Evolutionary conservation across 768 basidiomycete genomes (phyloP).

Genomic region (Lanmaoa pseudosensibilis): DNA sequence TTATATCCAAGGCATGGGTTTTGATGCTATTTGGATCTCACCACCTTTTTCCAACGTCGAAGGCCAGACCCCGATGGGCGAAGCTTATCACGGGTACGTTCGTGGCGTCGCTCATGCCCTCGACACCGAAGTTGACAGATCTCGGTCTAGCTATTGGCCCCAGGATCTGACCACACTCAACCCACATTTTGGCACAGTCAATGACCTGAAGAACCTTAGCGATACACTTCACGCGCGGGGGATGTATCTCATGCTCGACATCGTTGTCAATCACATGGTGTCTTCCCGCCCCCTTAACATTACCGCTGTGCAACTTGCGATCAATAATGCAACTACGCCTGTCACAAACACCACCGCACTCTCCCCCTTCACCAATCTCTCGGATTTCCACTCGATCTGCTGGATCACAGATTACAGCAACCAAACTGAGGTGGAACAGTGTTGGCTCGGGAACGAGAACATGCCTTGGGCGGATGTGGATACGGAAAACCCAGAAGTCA

Average conservation of each 20-base stretch:
- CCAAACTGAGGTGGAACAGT: slow-evolving; percentile 51
- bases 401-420: slow-evolving; percentile 45
- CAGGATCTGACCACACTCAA: slow-evolving; percentile 49
- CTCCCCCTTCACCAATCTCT: slow-evolving; percentile 35
- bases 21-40: slow-evolving; percentile 60
- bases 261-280: slow-evolving; percentile 64
- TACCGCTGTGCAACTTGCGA: slow-evolving; percentile 25
- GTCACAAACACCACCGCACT: slow-evolving; percentile 22
- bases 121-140: neutral
- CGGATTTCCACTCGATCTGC: slow-evolving; percentile 42
- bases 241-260: slow-evolving; percentile 64
- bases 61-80: slow-evolving; percentile 48
- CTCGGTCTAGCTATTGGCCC: slow-evolving; percentile 49
- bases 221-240: slow-evolving; percentile 47
- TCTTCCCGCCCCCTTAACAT: slow-evolving; percentile 29
- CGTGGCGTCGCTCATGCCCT: neutral
- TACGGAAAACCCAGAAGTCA: slow-evolving; percentile 50
- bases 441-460: slow-evolving; percentile 57
- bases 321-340: slow-evolving; percentile 7
- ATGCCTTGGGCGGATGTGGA: slow-evolving; percentile 59
- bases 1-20: slow-evolving; percentile 64
- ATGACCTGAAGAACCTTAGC: slow-evolving; percentile 51
- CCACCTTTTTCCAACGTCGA: slow-evolving; percentile 53
- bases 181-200: slow-evolving; percentile 49
- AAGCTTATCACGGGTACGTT: slow-evolving; percentile 56